Evolutionary conservation across 129 eudicot species (phyloP), one percentile per base, ranked within the genome.

Genomic region (Flaveria linearis): DNA sequence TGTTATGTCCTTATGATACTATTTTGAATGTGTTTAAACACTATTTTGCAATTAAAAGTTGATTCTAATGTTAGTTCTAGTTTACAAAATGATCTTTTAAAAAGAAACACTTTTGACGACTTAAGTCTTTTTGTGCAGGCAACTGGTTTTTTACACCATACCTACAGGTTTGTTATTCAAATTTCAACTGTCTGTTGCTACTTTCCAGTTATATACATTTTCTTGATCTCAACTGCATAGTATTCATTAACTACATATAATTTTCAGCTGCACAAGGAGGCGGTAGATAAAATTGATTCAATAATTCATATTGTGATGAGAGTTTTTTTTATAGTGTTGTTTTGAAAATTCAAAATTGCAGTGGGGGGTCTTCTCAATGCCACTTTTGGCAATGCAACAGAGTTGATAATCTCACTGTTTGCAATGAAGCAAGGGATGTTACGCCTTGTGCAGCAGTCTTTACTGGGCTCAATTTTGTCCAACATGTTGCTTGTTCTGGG

Each of bases 321-420:
- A 5, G 41, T 0, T 5, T 36, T 20, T 22, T 22, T 62, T 10
- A 63, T 13, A 68, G 13, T 25, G 28, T 69, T 30, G 23, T 67
- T 33, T 72, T 12, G 7, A 20, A 42, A 28, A 52, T 72, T 64
- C 67, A 62, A 14, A 70, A 79, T 74, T 85, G 83, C 88, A 91
- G 97, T 88, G 56, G 94, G 94, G 60, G 89, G 91, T 47, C 91
- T 91, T 79, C 68, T 91, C 15, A 91, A 91, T 84, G 93, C 97
- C 65, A 88, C 93, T 30, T 91, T 89, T 79, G 93, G 97, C 60
- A 91, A 91, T 81, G 94, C 94, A 55, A 91, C 97, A 14, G 97
- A 91, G 84, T 33, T 91, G 50, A 88, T 91, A 69, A 91, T 91
- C 73, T 89, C 97, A 9, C 78, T 88, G 82, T 76, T 82, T 56